A percentile compares a stretch with the other conserved stretches of the same genome.
Conservation (phyloP, 192 early-diverging fungal species). For the Podila verticillata region DNA sequence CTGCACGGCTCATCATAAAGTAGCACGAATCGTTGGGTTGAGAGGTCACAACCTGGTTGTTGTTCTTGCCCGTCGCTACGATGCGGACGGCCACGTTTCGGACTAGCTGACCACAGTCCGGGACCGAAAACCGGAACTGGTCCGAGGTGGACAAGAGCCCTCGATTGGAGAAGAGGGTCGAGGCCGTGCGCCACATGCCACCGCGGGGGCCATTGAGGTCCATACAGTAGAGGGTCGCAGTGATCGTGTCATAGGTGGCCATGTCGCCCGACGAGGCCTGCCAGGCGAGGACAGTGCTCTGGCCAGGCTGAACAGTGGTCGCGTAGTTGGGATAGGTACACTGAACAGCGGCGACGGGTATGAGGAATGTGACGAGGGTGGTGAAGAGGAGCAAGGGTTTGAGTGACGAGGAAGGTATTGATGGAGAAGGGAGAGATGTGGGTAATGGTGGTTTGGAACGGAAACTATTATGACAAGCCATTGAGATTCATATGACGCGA, state of each 20-base stretch:
- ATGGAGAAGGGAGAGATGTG: neutral
- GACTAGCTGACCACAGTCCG: slow-evolving; percentile 27
- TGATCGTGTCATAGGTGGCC: slow-evolving; percentile 9
- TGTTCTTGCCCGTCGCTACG: slow-evolving; percentile 3
- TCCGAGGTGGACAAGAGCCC: neutral
- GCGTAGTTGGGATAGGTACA: slow-evolving; percentile 36
- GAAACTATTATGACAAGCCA: slow-evolving; percentile 2
- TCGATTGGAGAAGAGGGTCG: slow-evolving; percentile 22
- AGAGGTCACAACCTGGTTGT: neutral
- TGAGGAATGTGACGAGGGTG: neutral
- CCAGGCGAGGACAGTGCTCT: slow-evolving; percentile 15
- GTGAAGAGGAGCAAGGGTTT: neutral
- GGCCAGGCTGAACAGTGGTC: slow-evolving; percentile 31
- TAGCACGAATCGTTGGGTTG: slow-evolving; percentile 12
- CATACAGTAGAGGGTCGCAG: slow-evolving; percentile 46
- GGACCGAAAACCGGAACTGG: slow-evolving; percentile 22
- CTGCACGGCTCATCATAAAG: slow-evolving; percentile 21
- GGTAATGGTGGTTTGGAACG: neutral
- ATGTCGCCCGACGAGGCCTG: neutral
- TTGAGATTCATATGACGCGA: neutral
- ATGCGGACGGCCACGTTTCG: slow-evolving; percentile 34
- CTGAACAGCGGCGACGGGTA: slow-evolving; percentile 5
- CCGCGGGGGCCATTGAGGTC: slow-evolving; percentile 28
- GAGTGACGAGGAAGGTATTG: neutral
- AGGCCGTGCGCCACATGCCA: slow-evolving; percentile 26